A percentile compares a stretch with the other conserved stretches of the same genome.
Conservation (phyloP, 2,329 filamentous ascomycete genomes). For the Acrocalymma vagum region DNA sequence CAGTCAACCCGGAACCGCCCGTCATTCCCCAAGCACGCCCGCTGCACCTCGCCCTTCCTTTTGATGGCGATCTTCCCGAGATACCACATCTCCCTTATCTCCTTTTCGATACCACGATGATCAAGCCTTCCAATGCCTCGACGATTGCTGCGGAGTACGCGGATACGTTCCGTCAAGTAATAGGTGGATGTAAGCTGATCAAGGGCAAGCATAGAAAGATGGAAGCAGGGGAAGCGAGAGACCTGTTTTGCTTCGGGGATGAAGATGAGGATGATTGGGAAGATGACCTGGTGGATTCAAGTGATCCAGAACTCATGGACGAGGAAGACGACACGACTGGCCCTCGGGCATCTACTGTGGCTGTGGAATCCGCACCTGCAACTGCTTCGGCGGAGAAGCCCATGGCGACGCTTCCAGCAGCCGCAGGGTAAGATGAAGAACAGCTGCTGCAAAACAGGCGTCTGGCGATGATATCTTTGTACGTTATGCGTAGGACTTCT, state of each 20-base stretch:
- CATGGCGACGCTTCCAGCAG: no score
- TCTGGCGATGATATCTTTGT: no score
- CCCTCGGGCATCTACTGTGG: no score
- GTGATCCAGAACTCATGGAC: constrained; percentile 5
- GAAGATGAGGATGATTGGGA: constrained; percentile 42
- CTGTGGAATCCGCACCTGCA: no score
- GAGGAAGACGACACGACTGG: no score
- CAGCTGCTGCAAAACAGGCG: no score
- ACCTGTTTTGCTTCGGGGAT: constrained; percentile 71
- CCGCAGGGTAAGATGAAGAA: no score
- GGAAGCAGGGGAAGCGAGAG: constrained; percentile 56
- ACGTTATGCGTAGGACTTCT: no score
- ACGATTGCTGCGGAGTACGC: constrained; percentile 62
- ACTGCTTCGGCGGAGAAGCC: no score
- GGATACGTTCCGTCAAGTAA: constrained; percentile 65
- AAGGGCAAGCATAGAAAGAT: constrained; percentile 42
- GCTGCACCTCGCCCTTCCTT: constrained; percentile 57
- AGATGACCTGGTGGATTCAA: constrained; percentile 25
- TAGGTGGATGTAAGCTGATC: constrained; percentile 70
- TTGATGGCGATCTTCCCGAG: constrained; percentile 57
- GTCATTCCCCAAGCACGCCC: constrained; percentile 60
- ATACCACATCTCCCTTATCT: constrained; percentile 66
- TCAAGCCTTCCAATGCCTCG: constrained; percentile 52
- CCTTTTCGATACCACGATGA: constrained; percentile 68
- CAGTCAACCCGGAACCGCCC: constrained; percentile 46